phyloP scores from a whole-genome alignment of 192 early-diverging fungal species.

The Dissophora ornata region DNA sequence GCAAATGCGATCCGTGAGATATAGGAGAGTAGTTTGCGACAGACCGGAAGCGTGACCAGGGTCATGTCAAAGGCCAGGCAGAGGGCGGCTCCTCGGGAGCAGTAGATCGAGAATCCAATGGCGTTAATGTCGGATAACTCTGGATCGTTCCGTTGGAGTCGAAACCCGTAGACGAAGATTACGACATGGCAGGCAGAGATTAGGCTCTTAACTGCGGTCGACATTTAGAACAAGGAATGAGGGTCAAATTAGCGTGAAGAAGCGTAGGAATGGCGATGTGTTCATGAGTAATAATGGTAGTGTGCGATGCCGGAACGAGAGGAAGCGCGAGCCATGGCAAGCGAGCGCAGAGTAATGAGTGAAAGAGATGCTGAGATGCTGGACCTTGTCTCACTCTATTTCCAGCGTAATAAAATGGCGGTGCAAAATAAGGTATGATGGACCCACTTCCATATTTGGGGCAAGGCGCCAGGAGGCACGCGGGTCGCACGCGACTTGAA shows the following conservation, averaged over 20 bases:
- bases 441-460: too few relatives aligned
- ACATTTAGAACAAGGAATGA: conserved; percentile 13
- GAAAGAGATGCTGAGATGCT: too few relatives aligned
- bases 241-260: too few relatives aligned
- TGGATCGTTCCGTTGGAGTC: conserved; percentile 60
- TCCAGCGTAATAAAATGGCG: too few relatives aligned
- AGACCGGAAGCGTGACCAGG: conserved; percentile 66
- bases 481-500: too few relatives aligned
- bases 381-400: too few relatives aligned
- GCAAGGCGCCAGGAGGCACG: too few relatives aligned
- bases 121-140: conserved; percentile 62
- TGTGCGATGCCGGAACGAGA: not conserved
- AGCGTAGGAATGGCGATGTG: conserved; percentile 4
- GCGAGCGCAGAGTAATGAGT: too few relatives aligned
- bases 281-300: conserved; percentile 1
- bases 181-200: conserved; percentile 53
- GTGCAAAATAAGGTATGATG: too few relatives aligned
- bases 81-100: conserved; percentile 69
- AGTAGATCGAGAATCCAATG: conserved; percentile 61
- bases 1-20: conserved; percentile 21
- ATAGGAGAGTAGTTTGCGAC: conserved; percentile 54
- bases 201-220: conserved; percentile 4
- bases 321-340: too few relatives aligned
- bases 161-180: conserved; percentile 63
- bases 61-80: conserved; percentile 65